Conservation (phyloP, 1,139 yeast genomes). For the Hyphopichia khmerensis region DNA sequence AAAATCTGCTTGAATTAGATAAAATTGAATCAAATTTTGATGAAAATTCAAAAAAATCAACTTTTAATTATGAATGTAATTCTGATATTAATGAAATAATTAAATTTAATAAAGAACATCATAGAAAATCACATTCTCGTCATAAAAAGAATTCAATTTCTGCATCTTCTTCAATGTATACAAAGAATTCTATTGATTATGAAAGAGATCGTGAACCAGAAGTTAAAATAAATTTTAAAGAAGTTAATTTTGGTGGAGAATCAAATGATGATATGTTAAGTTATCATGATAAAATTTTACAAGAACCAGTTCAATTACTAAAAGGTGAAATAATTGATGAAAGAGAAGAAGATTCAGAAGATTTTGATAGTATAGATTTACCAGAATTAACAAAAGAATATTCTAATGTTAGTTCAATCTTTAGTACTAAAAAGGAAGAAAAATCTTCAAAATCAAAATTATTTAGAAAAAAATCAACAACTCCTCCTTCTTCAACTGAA, state of each 20-base stretch:
- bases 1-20: background rate
- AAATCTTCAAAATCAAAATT: background rate
- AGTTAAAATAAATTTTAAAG: constrained; percentile 8
- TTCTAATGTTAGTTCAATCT: constrained; percentile 22
- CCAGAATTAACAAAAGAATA: constrained; percentile 12
- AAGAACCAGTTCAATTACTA: constrained; percentile 1
- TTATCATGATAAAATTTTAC: too few relatives aligned
- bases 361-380: background rate
- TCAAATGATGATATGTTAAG: too few relatives aligned
- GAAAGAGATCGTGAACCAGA: constrained; percentile 4
- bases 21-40: background rate
- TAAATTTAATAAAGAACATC: constrained; percentile 12
- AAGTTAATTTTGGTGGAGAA: constrained; percentile 7
- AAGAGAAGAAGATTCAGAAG: constrained; percentile 5
- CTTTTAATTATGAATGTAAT: constrained; percentile 9
- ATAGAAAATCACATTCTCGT: constrained; percentile 3
- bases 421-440: constrained; percentile 14
- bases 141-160: background rate
- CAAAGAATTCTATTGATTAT: background rate
- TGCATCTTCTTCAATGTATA: background rate
- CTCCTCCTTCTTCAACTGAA: background rate
- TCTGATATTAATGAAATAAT: constrained; percentile 15
- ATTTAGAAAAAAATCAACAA: background rate
- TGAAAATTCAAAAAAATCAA: background rate
- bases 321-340: background rate